These are phyloP conservation scores for Euclidium syriacum DNA, from an alignment of 345 rosid genomes.

Conservation along the genomic window DNA sequence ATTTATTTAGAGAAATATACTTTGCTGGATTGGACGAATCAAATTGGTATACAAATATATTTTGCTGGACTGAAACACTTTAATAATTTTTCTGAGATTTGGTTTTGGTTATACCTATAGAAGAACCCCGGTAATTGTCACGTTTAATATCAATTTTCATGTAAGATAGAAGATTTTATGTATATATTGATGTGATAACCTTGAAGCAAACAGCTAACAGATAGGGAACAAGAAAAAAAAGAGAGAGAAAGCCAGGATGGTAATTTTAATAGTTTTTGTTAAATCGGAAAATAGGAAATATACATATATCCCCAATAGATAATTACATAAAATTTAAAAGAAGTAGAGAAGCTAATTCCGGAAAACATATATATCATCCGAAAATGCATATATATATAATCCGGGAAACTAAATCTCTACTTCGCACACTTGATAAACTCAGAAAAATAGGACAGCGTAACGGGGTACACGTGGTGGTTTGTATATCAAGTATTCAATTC, in stretches of 20 bases:
- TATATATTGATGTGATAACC: no score
- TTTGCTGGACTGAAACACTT: no score
- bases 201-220: no score
- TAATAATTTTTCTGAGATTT: no score
- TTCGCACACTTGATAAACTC: conserved; percentile 34
- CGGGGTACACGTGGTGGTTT: conserved; percentile 25
- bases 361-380: conserved; percentile 23
- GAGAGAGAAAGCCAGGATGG: background rate
- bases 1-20: no score
- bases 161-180: no score
- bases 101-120: no score
- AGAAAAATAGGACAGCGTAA: conserved; percentile 26
- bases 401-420: conserved; percentile 11
- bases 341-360: conserved; percentile 9
- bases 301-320: conserved; percentile 26
- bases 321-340: conserved; percentile 26
- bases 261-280: conserved; percentile 7
- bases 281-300: conserved; percentile 30
- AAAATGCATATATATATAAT: conserved; percentile 14
- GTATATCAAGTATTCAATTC: no score
- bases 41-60: no score
- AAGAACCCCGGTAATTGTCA: no score
- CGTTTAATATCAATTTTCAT: no score
- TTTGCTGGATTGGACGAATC: no score
- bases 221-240: background rate